These are phyloP conservation scores for Allodekkera sacchari DNA, from an alignment of 805 yeast genomes.

Conservation along the genomic window DNA sequence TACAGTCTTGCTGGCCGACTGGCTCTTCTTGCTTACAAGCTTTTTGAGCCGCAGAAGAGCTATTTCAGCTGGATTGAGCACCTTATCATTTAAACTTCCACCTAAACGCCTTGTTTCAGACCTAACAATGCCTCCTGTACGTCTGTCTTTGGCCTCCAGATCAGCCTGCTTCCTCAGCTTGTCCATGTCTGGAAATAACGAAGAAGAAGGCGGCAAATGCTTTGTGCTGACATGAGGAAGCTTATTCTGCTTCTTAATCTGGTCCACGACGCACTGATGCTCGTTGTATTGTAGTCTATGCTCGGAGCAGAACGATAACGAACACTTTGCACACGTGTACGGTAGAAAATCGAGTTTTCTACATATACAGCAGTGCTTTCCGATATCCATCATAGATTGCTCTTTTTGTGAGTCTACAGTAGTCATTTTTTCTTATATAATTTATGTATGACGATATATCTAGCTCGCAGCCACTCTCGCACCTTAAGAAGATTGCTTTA, in stretches of 20 bases:
- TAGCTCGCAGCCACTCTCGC: too few relatives aligned
- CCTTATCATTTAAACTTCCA: slow-evolving; percentile 2
- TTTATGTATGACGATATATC: background rate
- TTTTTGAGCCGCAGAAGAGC: slow-evolving; percentile 11
- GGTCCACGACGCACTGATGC: slow-evolving; percentile 19
- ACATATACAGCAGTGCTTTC: slow-evolving; percentile 49
- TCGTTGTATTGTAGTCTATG: slow-evolving; percentile 33
- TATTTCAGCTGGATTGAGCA: slow-evolving; percentile 7
- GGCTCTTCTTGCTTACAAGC: slow-evolving; percentile 4
- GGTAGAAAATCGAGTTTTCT: slow-evolving; percentile 51
- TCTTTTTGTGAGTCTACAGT: slow-evolving; percentile 11
- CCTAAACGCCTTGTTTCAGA: background rate
- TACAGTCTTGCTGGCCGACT: too few relatives aligned
- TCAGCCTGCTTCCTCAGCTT: slow-evolving; percentile 31
- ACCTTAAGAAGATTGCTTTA: too few relatives aligned
- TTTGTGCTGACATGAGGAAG: slow-evolving; percentile 5
- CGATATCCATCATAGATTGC: slow-evolving; percentile 42
- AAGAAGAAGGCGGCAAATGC: slow-evolving; percentile 32
- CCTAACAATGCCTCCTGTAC: slow-evolving; percentile 7
- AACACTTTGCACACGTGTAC: slow-evolving; percentile 37
- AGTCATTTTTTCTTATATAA: slow-evolving; percentile 5
- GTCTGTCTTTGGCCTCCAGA: slow-evolving; percentile 7
- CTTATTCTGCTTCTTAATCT: slow-evolving; percentile 10
- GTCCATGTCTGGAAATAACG: slow-evolving; percentile 46
- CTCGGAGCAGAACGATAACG: slow-evolving; percentile 37